These are phyloP conservation scores for Heritiera fomes DNA, from an alignment of 345 rosid genomes.

Conservation along the genomic window DNA sequence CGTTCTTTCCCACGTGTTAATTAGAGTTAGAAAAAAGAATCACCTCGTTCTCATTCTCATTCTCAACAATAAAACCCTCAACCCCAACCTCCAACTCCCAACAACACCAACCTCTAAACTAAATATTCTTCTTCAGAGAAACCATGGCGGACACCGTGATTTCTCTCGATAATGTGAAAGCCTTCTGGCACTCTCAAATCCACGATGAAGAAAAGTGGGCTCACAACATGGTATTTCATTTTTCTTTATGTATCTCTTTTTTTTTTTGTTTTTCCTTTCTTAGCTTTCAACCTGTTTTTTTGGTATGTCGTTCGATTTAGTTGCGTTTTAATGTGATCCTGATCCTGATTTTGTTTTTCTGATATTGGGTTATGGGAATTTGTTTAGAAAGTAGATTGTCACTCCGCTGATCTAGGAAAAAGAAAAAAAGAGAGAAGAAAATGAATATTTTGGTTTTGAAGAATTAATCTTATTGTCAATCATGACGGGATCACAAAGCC, in stretches of 20 bases:
- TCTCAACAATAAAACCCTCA: conserved; percentile 18
- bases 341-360: background rate
- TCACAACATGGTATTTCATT: conserved; percentile 52
- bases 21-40: background rate
- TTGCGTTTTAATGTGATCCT: background rate
- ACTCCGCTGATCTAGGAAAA: background rate
- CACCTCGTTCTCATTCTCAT: background rate
- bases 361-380: background rate
- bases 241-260: background rate
- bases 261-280: background rate
- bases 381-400: background rate
- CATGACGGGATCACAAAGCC: background rate
- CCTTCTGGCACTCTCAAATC: conserved; percentile 63
- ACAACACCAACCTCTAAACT: too few relatives aligned
- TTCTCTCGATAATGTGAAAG: conserved; percentile 57
- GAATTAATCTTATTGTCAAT: background rate
- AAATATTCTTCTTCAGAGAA: conserved; percentile 4
- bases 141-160: conserved; percentile 52
- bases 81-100: background rate
- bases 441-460: background rate
- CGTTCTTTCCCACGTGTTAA: background rate
- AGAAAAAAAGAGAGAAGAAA: background rate
- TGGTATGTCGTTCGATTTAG: background rate
- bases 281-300: background rate
- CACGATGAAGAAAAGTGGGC: conserved; percentile 81